phyloP scores from a whole-genome alignment of 352 stramenopile genomes.

The Pythium scleroteichum region DNA sequence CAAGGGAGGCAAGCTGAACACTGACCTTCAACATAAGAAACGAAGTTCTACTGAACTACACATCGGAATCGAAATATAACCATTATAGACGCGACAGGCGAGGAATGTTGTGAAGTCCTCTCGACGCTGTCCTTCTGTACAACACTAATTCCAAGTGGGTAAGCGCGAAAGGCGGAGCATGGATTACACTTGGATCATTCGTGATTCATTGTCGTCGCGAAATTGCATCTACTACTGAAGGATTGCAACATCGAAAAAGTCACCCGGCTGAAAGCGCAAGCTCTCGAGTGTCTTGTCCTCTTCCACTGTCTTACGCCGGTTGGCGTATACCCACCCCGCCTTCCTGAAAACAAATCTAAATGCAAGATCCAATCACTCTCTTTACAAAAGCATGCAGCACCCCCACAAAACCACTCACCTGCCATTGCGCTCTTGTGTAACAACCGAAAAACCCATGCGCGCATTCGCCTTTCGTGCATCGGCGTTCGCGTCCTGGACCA shows the following conservation, averaged over 20 bases:
- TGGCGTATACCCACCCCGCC: slow-evolving; percentile 59
- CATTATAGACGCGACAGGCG: neutral
- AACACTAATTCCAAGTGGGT: neutral
- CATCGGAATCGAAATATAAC: slow-evolving; percentile 8
- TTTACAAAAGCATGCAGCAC: too few relatives aligned
- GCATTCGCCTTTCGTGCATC: slow-evolving; percentile 54
- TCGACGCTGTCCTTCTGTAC: too few relatives aligned
- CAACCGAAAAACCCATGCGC: slow-evolving; percentile 63
- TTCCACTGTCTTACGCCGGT: slow-evolving; percentile 46
- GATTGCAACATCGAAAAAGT: slow-evolving; percentile 61
- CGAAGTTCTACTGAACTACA: neutral
- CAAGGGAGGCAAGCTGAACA: neutral
- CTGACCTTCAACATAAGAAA: slow-evolving; percentile 7
- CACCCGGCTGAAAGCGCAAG: slow-evolving; percentile 63
- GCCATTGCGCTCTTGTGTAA: slow-evolving; percentile 52
- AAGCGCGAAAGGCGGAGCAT: neutral
- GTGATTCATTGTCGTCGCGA: too few relatives aligned
- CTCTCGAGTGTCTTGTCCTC: slow-evolving; percentile 67
- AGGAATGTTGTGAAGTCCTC: too few relatives aligned
- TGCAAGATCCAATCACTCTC: neutral
- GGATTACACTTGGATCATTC: too few relatives aligned
- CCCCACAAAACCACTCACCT: slow-evolving; percentile 28
- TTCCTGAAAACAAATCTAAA: slow-evolving; percentile 57
- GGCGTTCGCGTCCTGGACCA: slow-evolving; percentile 65
- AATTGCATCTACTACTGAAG: slow-evolving; percentile 1